Percentiles rank a stretch among this genome's conserved stretches.
These are phyloP conservation scores for Diospyros kaki DNA, from an alignment of 148 eudicot genomes.

Conservation along the genomic window DNA sequence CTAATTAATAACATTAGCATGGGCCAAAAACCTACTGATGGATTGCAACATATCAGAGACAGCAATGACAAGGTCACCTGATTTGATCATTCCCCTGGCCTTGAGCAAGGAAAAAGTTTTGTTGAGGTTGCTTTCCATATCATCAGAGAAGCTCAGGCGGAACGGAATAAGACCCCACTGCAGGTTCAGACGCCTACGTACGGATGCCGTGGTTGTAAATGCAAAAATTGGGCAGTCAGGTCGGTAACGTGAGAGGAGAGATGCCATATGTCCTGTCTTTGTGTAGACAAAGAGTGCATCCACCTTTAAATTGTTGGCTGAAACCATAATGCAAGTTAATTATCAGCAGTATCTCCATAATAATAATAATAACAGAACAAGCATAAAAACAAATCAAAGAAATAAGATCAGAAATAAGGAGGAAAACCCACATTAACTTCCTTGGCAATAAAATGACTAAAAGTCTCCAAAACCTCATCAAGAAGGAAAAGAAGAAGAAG, in stretches of 20 bases:
- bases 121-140: slow-evolving; percentile 89
- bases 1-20: not conserved
- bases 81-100: slow-evolving; percentile 93
- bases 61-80: slow-evolving; percentile 92
- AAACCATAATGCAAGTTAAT: slow-evolving; percentile 10
- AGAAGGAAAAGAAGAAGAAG: no score
- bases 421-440: no score
- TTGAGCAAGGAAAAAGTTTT: slow-evolving; percentile 85
- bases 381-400: not conserved
- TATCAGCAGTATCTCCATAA: not conserved
- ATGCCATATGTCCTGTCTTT: slow-evolving; percentile 89
- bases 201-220: slow-evolving; percentile 64
- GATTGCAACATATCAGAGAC: slow-evolving; percentile 96
- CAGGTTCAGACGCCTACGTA: slow-evolving; percentile 79
- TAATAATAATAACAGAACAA: not conserved
- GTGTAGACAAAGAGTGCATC: slow-evolving; percentile 92
- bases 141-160: slow-evolving; percentile 85
- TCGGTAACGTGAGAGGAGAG: slow-evolving; percentile 86
- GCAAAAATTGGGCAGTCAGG: slow-evolving; percentile 98
- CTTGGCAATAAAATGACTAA: no score
- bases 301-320: slow-evolving; percentile 88
- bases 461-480: no score
- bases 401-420: no score
- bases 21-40: slow-evolving; percentile 6
- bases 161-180: slow-evolving; percentile 98